Evolutionary conservation across 495 filamentous ascomycete species (phyloP), one percentile per base, ranked within the genome.

Genomic region (Gamarada debralockiae): DNA sequence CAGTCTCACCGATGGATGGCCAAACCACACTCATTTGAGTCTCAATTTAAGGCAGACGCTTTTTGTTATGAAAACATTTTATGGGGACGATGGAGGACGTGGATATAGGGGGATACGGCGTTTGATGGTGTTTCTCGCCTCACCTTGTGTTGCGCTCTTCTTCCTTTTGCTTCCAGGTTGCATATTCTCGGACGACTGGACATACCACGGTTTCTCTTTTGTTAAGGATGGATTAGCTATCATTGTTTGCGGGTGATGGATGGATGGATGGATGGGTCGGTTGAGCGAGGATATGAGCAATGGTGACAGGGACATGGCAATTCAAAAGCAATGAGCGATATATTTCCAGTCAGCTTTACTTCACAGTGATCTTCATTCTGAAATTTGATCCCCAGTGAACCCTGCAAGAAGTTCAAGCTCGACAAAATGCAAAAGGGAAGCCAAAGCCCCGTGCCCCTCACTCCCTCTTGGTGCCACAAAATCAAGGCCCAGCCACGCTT

Each of bases 201-300:
- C 55, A 58, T 62, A 62, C 55, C 59, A 60, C 33, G 51, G 52
- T 49, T 62, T 62, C 38, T 36, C 38, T 52, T 62, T 44, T 52
- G 36, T 53, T 39, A 34, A n/a, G 36, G 50, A 29, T 18, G 43
- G 37, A 41, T 50, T 24, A 39, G 20, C 31, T 22, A 48, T 47
- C 51, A 53, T 48, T 21, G 38, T 44, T 44, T 44, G 36, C 50
- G 12, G 25, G 38, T 31, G 46, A 29, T 49, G 39, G 46, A 31
- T n/a, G 41, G 38, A 38, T 45, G 7, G 56, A 14, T n/a, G n/a
- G 24, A 31, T 34, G 25, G 3, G 9, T n/a, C n/a, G n/a, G n/a
- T 41, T 53, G 25, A 25, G 33, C 29, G 41, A 41, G 3, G 27
- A 45, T n/a, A 29, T 29, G 40, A 49, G 18, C 34, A 37, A 40